Evolutionary conservation across 2,329 filamentous ascomycete species (phyloP), one percentile per base, ranked within the genome.

Genomic region (Allantophomopsis lycopodina): DNA sequence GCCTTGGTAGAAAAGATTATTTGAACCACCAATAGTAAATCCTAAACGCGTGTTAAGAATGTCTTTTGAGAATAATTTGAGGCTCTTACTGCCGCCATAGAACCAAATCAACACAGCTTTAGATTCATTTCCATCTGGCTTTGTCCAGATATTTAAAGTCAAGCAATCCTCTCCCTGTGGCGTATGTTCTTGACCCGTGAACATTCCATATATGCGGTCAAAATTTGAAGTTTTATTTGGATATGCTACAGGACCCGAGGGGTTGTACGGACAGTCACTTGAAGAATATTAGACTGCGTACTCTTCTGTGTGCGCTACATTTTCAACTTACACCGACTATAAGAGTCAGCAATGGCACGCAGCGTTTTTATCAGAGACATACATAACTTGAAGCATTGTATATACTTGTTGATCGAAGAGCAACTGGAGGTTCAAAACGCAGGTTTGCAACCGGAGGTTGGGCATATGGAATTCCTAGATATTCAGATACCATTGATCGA

Each of bases 61-160:
- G 3, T 11, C 10, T 7, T 8, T 8, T 34, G 2, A 15, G 32
- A 56, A 66, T 42, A 56, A 67, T 20, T 67, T 69, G 6, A 73
- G 56, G 53, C 75, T 64, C 42, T 79, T 80, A 8, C 71, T 60
- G 7, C 65, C 64, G 4, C 64, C 64, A 37, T 61, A 57, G 6
- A 67, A 57, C 59, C 62, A 68, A 14, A 68, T 52, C 31, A 66
- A 44, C 16, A 67, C 64, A 2, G 64, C 54, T 35, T 62, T 66
- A 34, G 55, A 54, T 14, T 42, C 38, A 2, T 52, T 52, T 6
- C 53, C 49, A 32, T 57, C 50, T n/a, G 55, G 46, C 20, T 55
- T 56, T 17, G 58, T 49, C 61, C 59, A 63, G 6, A 63, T 47
- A 40, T 64, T 62, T 23, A 63, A 40, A 3, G 53, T 55, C 5